These are phyloP conservation scores for Myriosclerotinia scirpicola DNA, from an alignment of 2,329 filamentous ascomycete species.

Conservation along the genomic window DNA sequence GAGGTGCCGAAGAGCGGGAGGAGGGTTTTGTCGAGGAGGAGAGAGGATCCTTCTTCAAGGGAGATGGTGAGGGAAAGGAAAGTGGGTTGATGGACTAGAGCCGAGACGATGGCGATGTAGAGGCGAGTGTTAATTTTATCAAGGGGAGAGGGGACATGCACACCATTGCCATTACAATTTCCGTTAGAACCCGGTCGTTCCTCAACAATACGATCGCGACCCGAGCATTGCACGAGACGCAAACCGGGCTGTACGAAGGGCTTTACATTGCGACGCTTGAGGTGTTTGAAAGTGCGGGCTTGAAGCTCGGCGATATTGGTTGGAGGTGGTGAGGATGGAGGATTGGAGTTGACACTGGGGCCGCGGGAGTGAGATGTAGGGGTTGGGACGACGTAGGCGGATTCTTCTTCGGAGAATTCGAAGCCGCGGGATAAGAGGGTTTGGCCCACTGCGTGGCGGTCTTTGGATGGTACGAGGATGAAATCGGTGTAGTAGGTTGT, in stretches of 20 bases:
- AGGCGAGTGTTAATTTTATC: conserved; percentile 62
- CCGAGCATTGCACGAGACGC: conserved; percentile 79
- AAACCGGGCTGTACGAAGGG: conserved; percentile 69
- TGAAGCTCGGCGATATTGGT: conserved; percentile 78
- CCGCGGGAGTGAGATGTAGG: conserved; percentile 38
- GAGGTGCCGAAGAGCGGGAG: conserved; percentile 68
- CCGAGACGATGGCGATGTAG: conserved; percentile 62
- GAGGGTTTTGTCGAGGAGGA: conserved; percentile 69
- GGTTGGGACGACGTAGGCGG: conserved; percentile 61
- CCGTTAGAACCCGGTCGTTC: conserved; percentile 43
- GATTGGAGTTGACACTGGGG: conserved; percentile 47
- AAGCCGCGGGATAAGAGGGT: conserved; percentile 80
- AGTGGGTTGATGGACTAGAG: conserved; percentile 59
- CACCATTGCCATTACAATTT: conserved; percentile 38
- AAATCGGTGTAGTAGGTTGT: conserved; percentile 98
- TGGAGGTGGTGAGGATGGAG: conserved; percentile 72
- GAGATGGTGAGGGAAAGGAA: conserved; percentile 76
- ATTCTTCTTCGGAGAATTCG: conserved; percentile 72
- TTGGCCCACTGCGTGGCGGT: conserved; percentile 70
- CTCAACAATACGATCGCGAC: conserved; percentile 44
- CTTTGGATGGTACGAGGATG: conserved; percentile 80
- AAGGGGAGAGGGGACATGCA: conserved; percentile 46
- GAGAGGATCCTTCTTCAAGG: conserved; percentile 69
- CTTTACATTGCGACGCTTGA: conserved; percentile 73
- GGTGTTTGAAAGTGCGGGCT: conserved; percentile 75